phyloP scores from a whole-genome alignment of 371 early-diverging fungal genomes.

The Rhizopus delemar region DNA sequence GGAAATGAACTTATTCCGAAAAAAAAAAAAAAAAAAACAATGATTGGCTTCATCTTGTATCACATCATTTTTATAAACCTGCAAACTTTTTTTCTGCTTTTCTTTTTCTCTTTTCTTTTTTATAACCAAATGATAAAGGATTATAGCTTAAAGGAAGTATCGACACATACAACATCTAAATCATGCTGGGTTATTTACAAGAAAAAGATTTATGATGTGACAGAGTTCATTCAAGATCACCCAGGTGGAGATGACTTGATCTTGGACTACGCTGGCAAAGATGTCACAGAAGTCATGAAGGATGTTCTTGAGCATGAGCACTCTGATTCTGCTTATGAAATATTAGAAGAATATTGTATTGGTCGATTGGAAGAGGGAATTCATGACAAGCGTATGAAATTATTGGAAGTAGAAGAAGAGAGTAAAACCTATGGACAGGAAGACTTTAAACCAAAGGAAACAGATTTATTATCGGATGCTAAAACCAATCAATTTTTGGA shows the following conservation, averaged over 20 bases:
- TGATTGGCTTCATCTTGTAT: conserved; percentile 1
- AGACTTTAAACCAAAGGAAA: conserved; percentile 49
- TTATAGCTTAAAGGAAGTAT: conserved; percentile 15
- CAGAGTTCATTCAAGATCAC: conserved; percentile 78
- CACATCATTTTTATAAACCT: not conserved
- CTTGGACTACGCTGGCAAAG: conserved; percentile 73
- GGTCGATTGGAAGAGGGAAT: conserved; percentile 54
- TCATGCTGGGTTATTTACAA: conserved; percentile 73
- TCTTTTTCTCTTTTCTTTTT: not conserved
- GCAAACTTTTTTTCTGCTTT: conserved; percentile 3
- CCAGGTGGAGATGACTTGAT: conserved; percentile 81
- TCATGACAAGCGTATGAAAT: conserved; percentile 32
- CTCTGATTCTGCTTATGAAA: conserved; percentile 80
- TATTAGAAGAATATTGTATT: conserved; percentile 78
- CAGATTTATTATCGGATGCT: conserved; percentile 46
- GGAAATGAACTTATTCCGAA: not conserved
- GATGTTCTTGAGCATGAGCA: conserved; percentile 82
- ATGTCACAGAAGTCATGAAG: conserved; percentile 69
- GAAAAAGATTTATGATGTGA: conserved; percentile 81
- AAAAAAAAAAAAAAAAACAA: not conserved
- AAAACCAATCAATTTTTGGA: conserved; percentile 78
- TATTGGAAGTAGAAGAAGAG: conserved; percentile 43
- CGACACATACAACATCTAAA: conserved; percentile 20
- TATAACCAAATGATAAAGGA: conserved; percentile 3
- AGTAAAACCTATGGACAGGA: conserved; percentile 32